These are phyloP conservation scores for Botrytis sinoallii DNA, from an alignment of 2,329 filamentous ascomycete species.

Conservation along the genomic window DNA sequence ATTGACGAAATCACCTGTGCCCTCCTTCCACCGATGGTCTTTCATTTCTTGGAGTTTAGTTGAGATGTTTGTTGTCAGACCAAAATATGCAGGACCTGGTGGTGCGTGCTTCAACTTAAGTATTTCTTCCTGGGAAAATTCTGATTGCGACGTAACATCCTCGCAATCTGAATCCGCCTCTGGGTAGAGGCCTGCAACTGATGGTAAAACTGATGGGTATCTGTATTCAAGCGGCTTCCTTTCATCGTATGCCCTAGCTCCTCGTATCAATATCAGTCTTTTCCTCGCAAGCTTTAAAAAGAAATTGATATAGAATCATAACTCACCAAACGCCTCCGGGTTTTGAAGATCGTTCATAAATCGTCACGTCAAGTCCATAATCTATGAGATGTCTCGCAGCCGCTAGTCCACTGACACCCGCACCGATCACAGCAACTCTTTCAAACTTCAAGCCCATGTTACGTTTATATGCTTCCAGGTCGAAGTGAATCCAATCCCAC, in stretches of 20 bases:
- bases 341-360: constrained; percentile 51
- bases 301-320: neutral
- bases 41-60: constrained; percentile 30
- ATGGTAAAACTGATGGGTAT: constrained; percentile 30
- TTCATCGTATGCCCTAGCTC: constrained; percentile 31
- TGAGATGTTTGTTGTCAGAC: constrained; percentile 33
- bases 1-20: constrained; percentile 31
- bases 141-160: neutral
- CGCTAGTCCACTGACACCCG: constrained; percentile 50
- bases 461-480: constrained; percentile 2
- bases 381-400: constrained; percentile 47
- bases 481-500: constrained; percentile 12
- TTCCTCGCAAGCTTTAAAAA: neutral
- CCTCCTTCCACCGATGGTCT: constrained; percentile 30
- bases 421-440: constrained; percentile 47
- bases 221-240: constrained; percentile 27
- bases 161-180: constrained; percentile 11
- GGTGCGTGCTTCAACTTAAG: constrained; percentile 30
- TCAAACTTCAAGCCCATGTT: neutral
- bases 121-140: neutral
- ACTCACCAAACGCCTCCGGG: constrained; percentile 53
- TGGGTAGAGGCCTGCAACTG: constrained; percentile 24
- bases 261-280: neutral
- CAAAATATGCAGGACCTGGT: constrained; percentile 32
- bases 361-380: constrained; percentile 47